Conservation (phyloP, 257 asterid genomes). For the Solanum paucissectum region DNA sequence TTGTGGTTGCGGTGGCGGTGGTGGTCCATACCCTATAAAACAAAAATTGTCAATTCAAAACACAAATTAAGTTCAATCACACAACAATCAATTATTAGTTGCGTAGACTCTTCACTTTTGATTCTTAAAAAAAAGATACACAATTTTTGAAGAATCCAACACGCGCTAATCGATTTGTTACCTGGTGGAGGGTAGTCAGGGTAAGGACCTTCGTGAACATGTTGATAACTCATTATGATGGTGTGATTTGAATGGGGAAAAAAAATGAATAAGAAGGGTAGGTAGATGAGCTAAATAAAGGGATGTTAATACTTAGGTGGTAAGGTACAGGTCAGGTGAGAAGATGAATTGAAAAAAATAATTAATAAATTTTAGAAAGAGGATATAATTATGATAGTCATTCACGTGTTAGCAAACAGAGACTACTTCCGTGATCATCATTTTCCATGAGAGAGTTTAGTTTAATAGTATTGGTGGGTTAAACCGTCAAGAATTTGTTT, state of each 20-base stretch:
- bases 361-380: too few species aligned
- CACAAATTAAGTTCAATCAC: neutral
- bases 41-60: neutral
- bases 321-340: neutral
- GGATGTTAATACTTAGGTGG: neutral
- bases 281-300: neutral
- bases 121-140: too few species aligned
- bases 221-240: slow-evolving; percentile 23
- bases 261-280: neutral
- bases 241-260: neutral
- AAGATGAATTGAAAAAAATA: neutral
- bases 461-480: too few species aligned
- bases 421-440: too few species aligned
- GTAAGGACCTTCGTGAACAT: slow-evolving; percentile 20
- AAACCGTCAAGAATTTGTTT: too few species aligned
- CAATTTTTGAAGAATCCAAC: neutral
- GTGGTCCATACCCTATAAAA: slow-evolving; percentile 16
- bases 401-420: too few species aligned
- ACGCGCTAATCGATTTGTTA: neutral
- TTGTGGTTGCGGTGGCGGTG: neutral
- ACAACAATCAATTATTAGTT: neutral
- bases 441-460: too few species aligned
- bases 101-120: too few species aligned
- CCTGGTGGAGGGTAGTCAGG: slow-evolving; percentile 22
- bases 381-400: too few species aligned